A percentile compares a stretch with the other conserved stretches of the same genome.
These are phyloP conservation scores for Kurtzmaniella quercitrusa DNA, from an alignment of 1,139 yeast genomes.

Conservation along the genomic window DNA sequence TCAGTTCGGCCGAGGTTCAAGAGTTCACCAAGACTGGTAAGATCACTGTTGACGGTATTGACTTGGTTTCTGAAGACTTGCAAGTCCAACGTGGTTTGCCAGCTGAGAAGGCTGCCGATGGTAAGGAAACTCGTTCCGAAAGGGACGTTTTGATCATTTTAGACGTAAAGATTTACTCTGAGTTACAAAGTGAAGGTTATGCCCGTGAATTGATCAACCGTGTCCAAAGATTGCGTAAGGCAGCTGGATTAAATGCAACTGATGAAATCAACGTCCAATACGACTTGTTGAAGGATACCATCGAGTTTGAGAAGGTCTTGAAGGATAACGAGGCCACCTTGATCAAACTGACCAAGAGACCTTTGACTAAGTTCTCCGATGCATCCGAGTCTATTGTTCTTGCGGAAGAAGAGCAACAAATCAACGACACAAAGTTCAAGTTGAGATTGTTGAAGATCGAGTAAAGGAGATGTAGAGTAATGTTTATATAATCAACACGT, in stretches of 20 bases:
- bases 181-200: constrained; percentile 86
- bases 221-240: constrained; percentile 96
- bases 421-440: constrained; percentile 79
- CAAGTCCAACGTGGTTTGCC: constrained; percentile 88
- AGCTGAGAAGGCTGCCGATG: constrained; percentile 50
- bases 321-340: constrained; percentile 63
- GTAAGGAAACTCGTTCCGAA: constrained; percentile 83
- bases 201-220: constrained; percentile 97
- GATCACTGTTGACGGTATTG: constrained; percentile 84
- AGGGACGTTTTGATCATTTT: constrained; percentile 85
- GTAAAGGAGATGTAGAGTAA: constrained; percentile 5
- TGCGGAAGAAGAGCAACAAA: constrained; percentile 86
- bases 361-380: constrained; percentile 40
- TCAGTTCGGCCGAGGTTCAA: constrained; percentile 81
- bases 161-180: constrained; percentile 85
- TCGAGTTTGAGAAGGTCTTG: constrained; percentile 64
- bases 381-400: constrained; percentile 46
- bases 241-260: constrained; percentile 90
- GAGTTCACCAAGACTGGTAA: constrained; percentile 68
- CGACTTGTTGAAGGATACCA: constrained; percentile 64
- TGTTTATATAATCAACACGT: constrained; percentile 8
- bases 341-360: constrained; percentile 72
- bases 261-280: constrained; percentile 92
- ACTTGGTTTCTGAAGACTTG: constrained; percentile 80
- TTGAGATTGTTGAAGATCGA: constrained; percentile 72